Conservation (phyloP, 2,329 filamentous ascomycete genomes). For the Talaromyces sp. region DNA sequence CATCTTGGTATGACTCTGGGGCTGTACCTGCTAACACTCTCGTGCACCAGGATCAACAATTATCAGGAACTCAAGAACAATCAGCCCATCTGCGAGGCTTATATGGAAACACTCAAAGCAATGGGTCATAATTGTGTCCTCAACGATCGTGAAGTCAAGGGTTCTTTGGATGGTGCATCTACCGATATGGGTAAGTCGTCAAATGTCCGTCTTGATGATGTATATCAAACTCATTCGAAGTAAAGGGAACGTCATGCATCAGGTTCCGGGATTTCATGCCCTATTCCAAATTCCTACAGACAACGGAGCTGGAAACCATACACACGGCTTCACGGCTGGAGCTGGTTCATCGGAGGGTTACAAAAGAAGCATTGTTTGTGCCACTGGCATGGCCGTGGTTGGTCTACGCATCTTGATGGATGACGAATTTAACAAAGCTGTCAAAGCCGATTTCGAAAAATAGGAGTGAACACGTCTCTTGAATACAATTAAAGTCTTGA, state of each 20-base stretch:
- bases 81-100: constrained; percentile 30
- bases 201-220: not conserved
- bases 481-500: not conserved
- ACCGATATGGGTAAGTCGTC: constrained; percentile 19
- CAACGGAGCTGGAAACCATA: constrained; percentile 25
- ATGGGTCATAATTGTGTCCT: constrained; percentile 28
- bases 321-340: constrained; percentile 39
- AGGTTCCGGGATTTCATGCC: constrained; percentile 45
- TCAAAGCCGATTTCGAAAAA: constrained; percentile 14
- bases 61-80: constrained; percentile 32
- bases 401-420: constrained; percentile 16
- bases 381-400: constrained; percentile 17
- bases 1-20: constrained; percentile 19
- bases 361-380: constrained; percentile 13
- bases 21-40: not conserved
- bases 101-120: constrained; percentile 28
- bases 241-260: constrained; percentile 42
- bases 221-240: not conserved
- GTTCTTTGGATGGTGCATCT: constrained; percentile 40
- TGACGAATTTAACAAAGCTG: constrained; percentile 10
- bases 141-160: constrained; percentile 20
- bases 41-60: constrained; percentile 26
- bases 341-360: constrained; percentile 32
- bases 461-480: not conserved
- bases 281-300: constrained; percentile 42